These are phyloP conservation scores for Yarrowia sp. DNA, from an alignment of 805 yeast genomes.

Conservation along the genomic window DNA sequence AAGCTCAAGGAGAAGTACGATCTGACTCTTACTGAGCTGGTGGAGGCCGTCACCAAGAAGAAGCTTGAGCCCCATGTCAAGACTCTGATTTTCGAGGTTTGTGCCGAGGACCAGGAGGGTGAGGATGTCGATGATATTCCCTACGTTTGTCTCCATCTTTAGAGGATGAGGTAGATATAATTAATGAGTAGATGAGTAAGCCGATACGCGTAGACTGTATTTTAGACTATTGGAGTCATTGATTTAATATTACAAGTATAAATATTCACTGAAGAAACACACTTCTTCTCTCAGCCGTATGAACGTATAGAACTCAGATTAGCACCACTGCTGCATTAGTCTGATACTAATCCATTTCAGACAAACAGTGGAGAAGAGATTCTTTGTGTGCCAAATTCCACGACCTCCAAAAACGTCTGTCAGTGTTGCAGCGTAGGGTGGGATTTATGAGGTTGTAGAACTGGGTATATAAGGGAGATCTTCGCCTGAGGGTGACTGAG, in stretches of 20 bases:
- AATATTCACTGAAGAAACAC: too few relatives aligned
- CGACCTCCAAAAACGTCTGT: neutral
- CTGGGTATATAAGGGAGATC: neutral
- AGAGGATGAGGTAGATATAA: neutral
- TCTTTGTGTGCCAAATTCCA: too few relatives aligned
- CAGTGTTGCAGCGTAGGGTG: neutral
- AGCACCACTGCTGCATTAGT: too few relatives aligned
- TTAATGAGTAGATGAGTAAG: neutral
- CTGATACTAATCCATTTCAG: neutral
- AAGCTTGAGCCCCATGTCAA: constrained; percentile 69
- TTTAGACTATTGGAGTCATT: too few relatives aligned
- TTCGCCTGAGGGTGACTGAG: too few relatives aligned
- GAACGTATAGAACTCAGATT: too few relatives aligned
- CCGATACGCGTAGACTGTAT: too few relatives aligned
- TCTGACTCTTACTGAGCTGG: constrained; percentile 66
- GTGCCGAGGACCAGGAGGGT: constrained; percentile 86
- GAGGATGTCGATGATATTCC: constrained; percentile 94
- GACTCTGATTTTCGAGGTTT: constrained; percentile 80
- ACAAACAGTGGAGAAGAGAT: too few relatives aligned
- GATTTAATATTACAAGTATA: too few relatives aligned
- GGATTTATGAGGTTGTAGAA: neutral
- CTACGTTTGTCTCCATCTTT: constrained; percentile 62
- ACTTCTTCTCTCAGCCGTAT: too few relatives aligned
- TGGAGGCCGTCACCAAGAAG: constrained; percentile 81
- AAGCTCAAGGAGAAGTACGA: constrained; percentile 74